Evolutionary conservation across 2,329 filamentous ascomycete genomes (phyloP).

Genomic region (Coniochaeta ligniaria): DNA sequence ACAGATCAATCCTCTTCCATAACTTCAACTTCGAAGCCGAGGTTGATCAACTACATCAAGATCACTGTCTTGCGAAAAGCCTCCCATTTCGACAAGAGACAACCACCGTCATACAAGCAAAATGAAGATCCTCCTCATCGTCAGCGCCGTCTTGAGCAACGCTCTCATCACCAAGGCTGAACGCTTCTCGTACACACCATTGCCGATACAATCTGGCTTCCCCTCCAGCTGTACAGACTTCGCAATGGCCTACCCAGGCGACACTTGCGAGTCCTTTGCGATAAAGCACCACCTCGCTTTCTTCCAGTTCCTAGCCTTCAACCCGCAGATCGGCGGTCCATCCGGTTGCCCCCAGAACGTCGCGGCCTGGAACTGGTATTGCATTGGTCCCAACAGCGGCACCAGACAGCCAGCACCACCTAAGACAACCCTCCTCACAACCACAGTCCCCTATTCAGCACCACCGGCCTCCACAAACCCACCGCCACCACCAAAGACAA

Average conservation of each 20-base stretch:
- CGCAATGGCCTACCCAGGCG: not conserved
- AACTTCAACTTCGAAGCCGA: not conserved
- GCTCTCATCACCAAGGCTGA: not conserved
- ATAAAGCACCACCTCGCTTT: not conserved
- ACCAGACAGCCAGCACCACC: not conserved
- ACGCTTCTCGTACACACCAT: not conserved
- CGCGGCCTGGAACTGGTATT: constrained; percentile 4
- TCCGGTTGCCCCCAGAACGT: constrained; percentile 2
- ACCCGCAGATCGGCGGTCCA: constrained; percentile 4
- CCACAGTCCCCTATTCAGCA: not conserved
- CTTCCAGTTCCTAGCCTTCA: constrained; percentile 3
- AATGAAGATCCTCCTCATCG: not conserved
- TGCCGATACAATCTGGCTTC: not conserved
- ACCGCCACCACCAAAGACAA: not conserved
- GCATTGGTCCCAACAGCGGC: constrained; percentile 1
- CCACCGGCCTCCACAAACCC: not conserved
- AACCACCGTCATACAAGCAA: not conserved
- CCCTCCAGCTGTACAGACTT: constrained; percentile 4
- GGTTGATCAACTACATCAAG: not conserved
- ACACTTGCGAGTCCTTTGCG: constrained; percentile 4
- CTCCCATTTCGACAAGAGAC: not conserved
- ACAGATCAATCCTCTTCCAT: not conserved
- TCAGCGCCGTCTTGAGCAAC: not conserved
- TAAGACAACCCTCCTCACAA: not conserved
- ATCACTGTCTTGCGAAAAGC: not conserved